Evolutionary conservation across 176 grass and related monocot species (phyloP).

Genomic region (Saccharum spontaneum): DNA sequence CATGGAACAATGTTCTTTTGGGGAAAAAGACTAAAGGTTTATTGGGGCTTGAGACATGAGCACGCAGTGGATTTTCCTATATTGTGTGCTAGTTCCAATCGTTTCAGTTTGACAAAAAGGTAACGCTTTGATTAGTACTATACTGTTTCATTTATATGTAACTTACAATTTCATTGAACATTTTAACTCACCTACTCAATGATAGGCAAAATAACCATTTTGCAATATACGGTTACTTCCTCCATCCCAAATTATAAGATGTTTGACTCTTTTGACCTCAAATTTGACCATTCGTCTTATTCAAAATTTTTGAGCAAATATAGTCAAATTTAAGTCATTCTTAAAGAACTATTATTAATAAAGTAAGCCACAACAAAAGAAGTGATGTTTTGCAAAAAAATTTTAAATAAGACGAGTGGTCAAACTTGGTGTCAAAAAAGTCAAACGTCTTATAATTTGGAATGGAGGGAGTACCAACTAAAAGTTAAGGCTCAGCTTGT

Average conservation of each 20-base stretch:
- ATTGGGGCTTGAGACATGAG: slow-evolving; percentile 9
- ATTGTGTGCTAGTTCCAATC: neutral
- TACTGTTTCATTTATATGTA: neutral
- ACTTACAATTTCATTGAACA: neutral
- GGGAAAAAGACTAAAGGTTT: neutral
- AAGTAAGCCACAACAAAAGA: too few species aligned
- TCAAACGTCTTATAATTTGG: too few species aligned
- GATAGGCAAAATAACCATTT: neutral
- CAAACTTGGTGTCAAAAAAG: too few species aligned
- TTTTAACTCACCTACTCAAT: neutral
- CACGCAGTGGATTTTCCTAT: neutral
- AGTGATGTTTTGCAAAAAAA: too few species aligned
- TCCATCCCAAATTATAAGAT: too few species aligned
- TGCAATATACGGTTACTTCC: too few species aligned
- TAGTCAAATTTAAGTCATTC: too few species aligned
- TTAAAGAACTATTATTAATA: too few species aligned
- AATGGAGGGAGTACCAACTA: neutral
- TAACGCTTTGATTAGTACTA: neutral
- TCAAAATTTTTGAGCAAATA: too few species aligned
- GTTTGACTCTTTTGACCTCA: too few species aligned
- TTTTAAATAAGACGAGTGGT: too few species aligned
- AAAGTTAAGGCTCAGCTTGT: neutral
- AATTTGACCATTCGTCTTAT: too few species aligned
- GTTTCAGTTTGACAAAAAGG: neutral
- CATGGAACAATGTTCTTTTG: slow-evolving; percentile 10